These are phyloP conservation scores for Ustilago cynodontis DNA, from an alignment of 1,284 basidiomycete genomes.

Conservation along the genomic window DNA sequence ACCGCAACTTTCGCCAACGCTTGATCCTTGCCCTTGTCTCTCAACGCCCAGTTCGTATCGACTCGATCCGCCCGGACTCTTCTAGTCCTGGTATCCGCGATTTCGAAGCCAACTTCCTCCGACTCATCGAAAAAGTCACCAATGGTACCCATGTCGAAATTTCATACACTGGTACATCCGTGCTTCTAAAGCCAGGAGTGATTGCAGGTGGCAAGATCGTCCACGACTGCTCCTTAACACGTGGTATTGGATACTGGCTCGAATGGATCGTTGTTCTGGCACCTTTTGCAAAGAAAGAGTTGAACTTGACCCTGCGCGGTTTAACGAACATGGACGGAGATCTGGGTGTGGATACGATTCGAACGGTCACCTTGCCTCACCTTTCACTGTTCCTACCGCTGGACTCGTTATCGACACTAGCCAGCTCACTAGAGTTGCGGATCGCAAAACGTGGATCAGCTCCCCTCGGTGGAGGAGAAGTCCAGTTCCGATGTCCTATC, in stretches of 20 bases:
- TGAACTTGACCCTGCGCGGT: slow-evolving; percentile 84
- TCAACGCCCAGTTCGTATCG: slow-evolving; percentile 86
- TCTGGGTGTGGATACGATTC: slow-evolving; percentile 79
- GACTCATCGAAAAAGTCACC: slow-evolving; percentile 90
- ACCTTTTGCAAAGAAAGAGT: slow-evolving; percentile 90
- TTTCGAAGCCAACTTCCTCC: slow-evolving; percentile 90
- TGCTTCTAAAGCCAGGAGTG: slow-evolving; percentile 88
- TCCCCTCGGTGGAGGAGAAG: slow-evolving; percentile 91
- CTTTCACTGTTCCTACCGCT: slow-evolving; percentile 79
- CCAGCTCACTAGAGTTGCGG: slow-evolving; percentile 72
- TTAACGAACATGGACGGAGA: slow-evolving; percentile 82
- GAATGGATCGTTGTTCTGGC: slow-evolving; percentile 91
- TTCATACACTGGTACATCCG: slow-evolving; percentile 78
- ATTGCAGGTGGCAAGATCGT: slow-evolving; percentile 84
- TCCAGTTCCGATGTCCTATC: slow-evolving; percentile 91
- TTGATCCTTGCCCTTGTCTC: slow-evolving; percentile 88
- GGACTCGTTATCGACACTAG: slow-evolving; percentile 37
- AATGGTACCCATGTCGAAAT: slow-evolving; percentile 97
- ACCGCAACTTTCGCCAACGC: slow-evolving; percentile 85
- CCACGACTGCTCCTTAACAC: slow-evolving; percentile 88
- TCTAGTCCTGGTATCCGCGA: slow-evolving; percentile 94
- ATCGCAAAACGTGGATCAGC: slow-evolving; percentile 93
- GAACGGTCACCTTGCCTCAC: slow-evolving; percentile 92
- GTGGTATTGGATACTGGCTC: slow-evolving; percentile 92
- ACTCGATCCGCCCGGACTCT: slow-evolving; percentile 89